These are phyloP conservation scores for Solanum boliviense DNA, from an alignment of 257 asterid species.

Conservation along the genomic window DNA sequence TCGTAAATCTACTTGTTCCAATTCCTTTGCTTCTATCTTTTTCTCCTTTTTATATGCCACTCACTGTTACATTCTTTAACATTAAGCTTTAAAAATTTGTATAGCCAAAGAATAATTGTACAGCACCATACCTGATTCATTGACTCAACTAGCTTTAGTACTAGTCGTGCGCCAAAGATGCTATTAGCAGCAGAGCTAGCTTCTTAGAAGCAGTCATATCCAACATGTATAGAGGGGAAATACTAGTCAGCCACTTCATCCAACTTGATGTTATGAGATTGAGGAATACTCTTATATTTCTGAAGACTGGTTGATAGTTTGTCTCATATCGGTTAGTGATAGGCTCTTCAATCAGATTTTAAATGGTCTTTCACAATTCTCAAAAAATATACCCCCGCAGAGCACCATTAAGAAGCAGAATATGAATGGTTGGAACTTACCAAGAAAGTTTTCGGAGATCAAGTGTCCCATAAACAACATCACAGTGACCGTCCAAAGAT, in stretches of 20 bases:
- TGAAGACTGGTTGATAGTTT: background rate
- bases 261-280: background rate
- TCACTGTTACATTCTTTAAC: background rate
- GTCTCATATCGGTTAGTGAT: background rate
- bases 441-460: constrained; percentile 70
- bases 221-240: background rate
- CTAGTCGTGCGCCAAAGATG: background rate
- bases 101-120: background rate
- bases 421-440: constrained; percentile 22
- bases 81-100: background rate
- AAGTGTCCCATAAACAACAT: constrained; percentile 83
- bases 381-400: background rate
- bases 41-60: background rate
- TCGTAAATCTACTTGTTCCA: background rate
- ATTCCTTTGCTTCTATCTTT: background rate
- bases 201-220: background rate
- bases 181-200: background rate
- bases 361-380: background rate
- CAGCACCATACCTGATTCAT: background rate
- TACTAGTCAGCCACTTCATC: background rate
- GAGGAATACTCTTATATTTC: background rate
- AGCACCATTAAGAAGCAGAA: background rate
- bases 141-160: background rate
- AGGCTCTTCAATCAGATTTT: background rate
- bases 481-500: constrained; percentile 66